Evolutionary conservation across 768 basidiomycete species (phyloP).

Genomic region (Termitomyces sp.): DNA sequence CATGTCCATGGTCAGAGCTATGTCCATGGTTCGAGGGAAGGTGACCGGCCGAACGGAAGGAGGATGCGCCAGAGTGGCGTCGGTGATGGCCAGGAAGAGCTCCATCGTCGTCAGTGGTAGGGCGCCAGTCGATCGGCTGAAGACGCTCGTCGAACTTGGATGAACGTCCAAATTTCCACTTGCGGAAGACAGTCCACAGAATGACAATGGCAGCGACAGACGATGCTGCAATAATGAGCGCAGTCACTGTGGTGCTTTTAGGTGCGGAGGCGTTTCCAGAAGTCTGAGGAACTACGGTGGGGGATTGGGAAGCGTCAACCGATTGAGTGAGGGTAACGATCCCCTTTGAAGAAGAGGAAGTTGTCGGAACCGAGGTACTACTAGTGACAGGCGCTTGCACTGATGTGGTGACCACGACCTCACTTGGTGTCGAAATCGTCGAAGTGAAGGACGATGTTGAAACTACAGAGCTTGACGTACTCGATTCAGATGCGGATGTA

Average conservation of each 20-base stretch:
- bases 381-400: constrained; percentile 12
- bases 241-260: constrained; percentile 47
- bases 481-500: constrained; percentile 4
- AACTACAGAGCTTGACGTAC: constrained; percentile 7
- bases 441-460: constrained; percentile 3
- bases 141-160: constrained; percentile 79
- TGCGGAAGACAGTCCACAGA: constrained; percentile 88
- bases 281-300: constrained; percentile 23
- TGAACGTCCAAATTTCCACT: constrained; percentile 86
- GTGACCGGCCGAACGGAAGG: constrained; percentile 60
- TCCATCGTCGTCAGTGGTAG: constrained; percentile 48
- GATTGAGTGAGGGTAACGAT: constrained; percentile 26
- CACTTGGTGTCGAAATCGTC: constrained; percentile 1
- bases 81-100: constrained; percentile 49
- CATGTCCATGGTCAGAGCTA: constrained; percentile 27
- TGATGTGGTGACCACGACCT: constrained; percentile 15
- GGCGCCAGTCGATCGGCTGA: constrained; percentile 87
- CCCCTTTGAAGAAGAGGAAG: constrained; percentile 13
- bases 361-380: constrained; percentile 18
- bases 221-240: constrained; percentile 67
- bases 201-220: constrained; percentile 66
- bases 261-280: constrained; percentile 23
- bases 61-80: constrained; percentile 56
- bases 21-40: constrained; percentile 23
- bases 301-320: constrained; percentile 24